Base-by-base conservation (phyloP, 257 asterid genomes). In the Knoxia roxburghii region DNA sequence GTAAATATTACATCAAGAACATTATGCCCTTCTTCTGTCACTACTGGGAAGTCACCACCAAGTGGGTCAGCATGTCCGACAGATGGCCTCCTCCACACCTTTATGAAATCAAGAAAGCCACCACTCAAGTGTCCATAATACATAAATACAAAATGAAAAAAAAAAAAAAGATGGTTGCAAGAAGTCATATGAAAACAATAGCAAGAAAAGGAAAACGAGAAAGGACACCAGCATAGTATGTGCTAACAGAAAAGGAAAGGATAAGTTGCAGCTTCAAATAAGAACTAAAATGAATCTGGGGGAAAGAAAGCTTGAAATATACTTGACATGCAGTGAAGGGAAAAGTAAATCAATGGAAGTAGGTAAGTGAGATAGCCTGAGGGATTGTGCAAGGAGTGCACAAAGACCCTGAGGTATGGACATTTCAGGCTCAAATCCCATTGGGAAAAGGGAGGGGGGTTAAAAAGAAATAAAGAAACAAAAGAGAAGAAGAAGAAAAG, bases 11-110 rank as follows among this genome's bases (percentile, higher is more conserved):
- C 79, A 79, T 88, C 94, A 40, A 88, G 86, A 65, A 88, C 83
- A 12, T 84, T 76, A 69, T 88, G 85, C 69, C 91, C 94, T 69
- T 84, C 94, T 82, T 75, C 81, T 52, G 94, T 88, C 67, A 88
- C 46, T 1, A 88, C 76, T 45, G 96, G 96, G 72, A 79, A 84
- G 64, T 84, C 89, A 18, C 91, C 91, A 59, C 94, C 94, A 54
- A 59, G 61, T 61, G 96, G 96, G 54, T 75, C 89, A 27, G 85
- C 86, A 72, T 79, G 76, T 70, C 96, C 96, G 46, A 81, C 35
- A 37, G 89, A 66, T 41, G 94, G 73, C 75, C 96, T 79, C 76
- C 94, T 84, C 96, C 96, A 88, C 40, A 88, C 83, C 95, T 84
- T 66, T 70, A 59, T 27, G 66, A 50, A 54, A 73, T 15, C 11